Base-by-base conservation (phyloP, 2,329 filamentous ascomycete genomes). In the Fusarium sulawesiense region DNA sequence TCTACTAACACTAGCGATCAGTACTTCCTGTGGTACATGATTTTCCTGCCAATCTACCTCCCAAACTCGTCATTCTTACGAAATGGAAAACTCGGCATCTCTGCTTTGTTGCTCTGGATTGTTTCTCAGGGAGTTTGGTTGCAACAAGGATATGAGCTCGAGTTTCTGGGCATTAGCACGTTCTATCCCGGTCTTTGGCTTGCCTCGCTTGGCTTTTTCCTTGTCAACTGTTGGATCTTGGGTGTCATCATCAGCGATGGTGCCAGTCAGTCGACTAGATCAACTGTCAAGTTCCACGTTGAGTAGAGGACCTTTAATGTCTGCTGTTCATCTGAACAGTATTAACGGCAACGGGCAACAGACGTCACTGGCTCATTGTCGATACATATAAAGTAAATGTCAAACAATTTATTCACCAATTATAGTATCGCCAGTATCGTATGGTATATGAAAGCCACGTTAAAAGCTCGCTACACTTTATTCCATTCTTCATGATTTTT, bases 11-110 rank as follows among this genome's bases (percentile, higher is more conserved):
- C 18, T 7, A 3, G 2, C 16, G 20, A 14, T 27, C 30, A 97
- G 93, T 99, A 99, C 79, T 99, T 99, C 80, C 87, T 99, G 51
- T 99, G 96, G 96, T 98, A 99, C 80, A 90, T 98, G 80, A 89
- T 98, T 70, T 93, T 99, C 73, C 84, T 98, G 4, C 96, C 96
- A 0, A 90, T 98, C 51, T 97, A 98, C 78, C 89, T 99, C 0
- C 94, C 95, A 0, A 82, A 82, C 40, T 98, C 94, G 0, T 91
- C 91, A 0, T 85, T 98, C 16, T 81, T 97, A 1, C 80, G 78
- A 7, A 84, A 81, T 4, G 88, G 88, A 1, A 75, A 76, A 8
- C 80, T 91, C 6, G 96, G 96, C 3, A 63, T 92, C 2, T 73
- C 83, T 0, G 92, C 92, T 1, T 83, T 93, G 8, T 73, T 82